phyloP scores from a whole-genome alignment of 805 yeast genomes.

The Candida ipomoeae region DNA sequence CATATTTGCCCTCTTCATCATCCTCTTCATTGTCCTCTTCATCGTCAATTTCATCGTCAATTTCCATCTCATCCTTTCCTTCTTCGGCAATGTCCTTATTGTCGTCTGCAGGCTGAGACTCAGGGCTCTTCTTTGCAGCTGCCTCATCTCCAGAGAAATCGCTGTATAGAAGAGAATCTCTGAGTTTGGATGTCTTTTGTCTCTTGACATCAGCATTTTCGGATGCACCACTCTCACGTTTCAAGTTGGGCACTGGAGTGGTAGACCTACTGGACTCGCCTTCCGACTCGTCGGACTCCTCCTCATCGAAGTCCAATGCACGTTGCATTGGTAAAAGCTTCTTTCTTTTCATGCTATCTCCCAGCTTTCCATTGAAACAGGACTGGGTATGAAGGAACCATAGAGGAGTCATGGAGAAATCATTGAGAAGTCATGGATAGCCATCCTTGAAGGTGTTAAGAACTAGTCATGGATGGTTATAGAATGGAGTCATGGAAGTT shows the following conservation, averaged over 20 bases:
- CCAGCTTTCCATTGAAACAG: conserved; percentile 15
- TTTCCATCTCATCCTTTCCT: conserved; percentile 13
- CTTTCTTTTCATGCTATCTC: conserved; percentile 22
- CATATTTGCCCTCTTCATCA: conserved; percentile 37
- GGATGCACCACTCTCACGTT: conserved; percentile 26
- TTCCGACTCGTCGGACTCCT: conserved; percentile 29
- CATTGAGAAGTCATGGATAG: no score
- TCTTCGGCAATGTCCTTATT: conserved; percentile 12
- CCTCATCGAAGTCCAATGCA: conserved; percentile 46
- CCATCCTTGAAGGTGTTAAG: no score
- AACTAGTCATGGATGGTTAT: no score
- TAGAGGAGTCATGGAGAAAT: no score
- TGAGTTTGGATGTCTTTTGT: conserved; percentile 23
- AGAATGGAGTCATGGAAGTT: no score
- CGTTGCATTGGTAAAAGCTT: conserved; percentile 49
- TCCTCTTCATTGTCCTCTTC: conserved; percentile 15
- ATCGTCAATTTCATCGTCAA: no score
- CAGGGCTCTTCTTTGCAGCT: neutral
- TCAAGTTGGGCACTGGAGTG: conserved; percentile 29
- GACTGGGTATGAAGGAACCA: no score
- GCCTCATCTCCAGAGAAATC: conserved; percentile 26
- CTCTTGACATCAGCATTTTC: conserved; percentile 19
- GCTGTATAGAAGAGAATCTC: conserved; percentile 28
- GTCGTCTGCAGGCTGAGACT: conserved; percentile 17
- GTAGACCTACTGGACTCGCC: conserved; percentile 35